Percentiles rank a stretch among this genome's conserved stretches.
phyloP scores from a whole-genome alignment of 495 filamentous ascomycete species.

The Podospora conica region DNA sequence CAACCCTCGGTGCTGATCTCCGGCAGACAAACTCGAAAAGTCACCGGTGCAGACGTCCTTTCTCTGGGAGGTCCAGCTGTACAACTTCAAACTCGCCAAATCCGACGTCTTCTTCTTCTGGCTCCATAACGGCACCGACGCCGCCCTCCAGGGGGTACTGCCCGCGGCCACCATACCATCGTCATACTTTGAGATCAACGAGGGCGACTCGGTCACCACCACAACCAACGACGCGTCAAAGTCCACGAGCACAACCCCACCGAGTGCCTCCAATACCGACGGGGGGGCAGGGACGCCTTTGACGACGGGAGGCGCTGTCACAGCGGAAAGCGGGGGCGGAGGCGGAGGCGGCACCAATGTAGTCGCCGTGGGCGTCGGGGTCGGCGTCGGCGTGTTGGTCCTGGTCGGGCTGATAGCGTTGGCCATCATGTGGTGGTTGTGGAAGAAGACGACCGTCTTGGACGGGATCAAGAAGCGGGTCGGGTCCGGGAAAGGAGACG shows the following conservation, averaged over 20 bases:
- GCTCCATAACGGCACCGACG: slow-evolving; percentile 17
- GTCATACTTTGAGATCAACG: slow-evolving; percentile 30
- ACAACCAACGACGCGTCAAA: background rate
- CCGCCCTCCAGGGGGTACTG: background rate
- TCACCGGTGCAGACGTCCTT: slow-evolving; percentile 12
- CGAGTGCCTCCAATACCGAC: background rate
- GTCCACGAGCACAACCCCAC: background rate
- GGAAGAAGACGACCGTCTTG: background rate
- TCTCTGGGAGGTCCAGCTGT: slow-evolving; percentile 29
- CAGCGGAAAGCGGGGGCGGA: background rate
- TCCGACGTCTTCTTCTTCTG: slow-evolving; percentile 32
- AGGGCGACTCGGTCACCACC: background rate
- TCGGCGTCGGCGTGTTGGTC: background rate
- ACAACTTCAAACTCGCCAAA: slow-evolving; percentile 18
- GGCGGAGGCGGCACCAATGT: background rate
- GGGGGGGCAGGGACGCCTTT: background rate
- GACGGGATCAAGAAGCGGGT: background rate
- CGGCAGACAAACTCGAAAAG: background rate
- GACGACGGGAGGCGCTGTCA: background rate
- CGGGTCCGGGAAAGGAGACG: background rate
- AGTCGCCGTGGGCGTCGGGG: background rate
- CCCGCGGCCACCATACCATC: slow-evolving; percentile 15
- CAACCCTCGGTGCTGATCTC: background rate
- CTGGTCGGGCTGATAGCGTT: background rate
- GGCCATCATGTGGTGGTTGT: background rate